Conservation (phyloP, 2,329 filamentous ascomycete species). For the Tolypocladium endophyticum region DNA sequence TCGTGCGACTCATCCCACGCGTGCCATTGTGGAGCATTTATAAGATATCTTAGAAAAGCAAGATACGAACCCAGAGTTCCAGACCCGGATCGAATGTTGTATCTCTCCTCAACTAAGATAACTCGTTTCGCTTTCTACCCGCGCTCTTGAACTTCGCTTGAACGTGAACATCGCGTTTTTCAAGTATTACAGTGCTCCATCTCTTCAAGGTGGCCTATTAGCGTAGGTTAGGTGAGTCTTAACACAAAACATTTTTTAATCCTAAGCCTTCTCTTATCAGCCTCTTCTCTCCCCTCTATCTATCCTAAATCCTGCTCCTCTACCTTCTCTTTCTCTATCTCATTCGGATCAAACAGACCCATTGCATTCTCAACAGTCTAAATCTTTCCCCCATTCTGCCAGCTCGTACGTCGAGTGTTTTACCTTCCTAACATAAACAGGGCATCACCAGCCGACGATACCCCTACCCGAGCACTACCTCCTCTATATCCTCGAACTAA, state of each 20-base stretch:
- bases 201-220: too few species aligned
- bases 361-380: not conserved
- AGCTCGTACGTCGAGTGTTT: not conserved
- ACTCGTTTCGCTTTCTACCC: not conserved
- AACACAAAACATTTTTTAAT: not conserved
- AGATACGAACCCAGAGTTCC: not conserved
- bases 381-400: not conserved
- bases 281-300: not conserved
- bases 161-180: too few species aligned
- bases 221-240: not conserved
- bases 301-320: not conserved
- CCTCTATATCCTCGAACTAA: not conserved
- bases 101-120: too few species aligned
- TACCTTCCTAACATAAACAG: not conserved
- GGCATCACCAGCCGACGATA: not conserved
- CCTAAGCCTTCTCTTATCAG: too few species aligned
- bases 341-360: not conserved
- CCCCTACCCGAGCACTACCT: not conserved
- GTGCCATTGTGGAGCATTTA: conserved; percentile 91
- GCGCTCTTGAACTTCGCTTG: too few species aligned
- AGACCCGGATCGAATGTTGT: not conserved
- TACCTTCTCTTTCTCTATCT: not conserved
- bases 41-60: too few species aligned
- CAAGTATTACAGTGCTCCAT: too few species aligned
- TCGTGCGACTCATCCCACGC: conserved; percentile 70